Percentiles rank a stretch among this genome's conserved stretches.
Evolutionary conservation across 2,329 filamentous ascomycete species (phyloP).

Genomic region (Gnomoniopsis smithogilvyi): DNA sequence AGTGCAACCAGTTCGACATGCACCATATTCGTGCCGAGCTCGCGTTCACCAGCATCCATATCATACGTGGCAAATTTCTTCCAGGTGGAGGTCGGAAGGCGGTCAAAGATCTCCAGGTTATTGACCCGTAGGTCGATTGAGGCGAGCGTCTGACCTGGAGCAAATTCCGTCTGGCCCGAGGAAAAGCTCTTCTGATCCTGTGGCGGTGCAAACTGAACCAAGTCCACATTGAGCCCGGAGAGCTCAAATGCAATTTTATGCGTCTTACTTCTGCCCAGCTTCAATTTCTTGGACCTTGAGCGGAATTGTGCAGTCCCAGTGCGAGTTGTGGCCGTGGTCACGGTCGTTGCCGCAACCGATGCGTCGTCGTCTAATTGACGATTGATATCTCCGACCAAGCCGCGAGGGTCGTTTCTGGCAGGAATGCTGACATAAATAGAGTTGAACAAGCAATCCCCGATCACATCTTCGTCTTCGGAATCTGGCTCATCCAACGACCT

Average conservation of each 20-base stretch:
- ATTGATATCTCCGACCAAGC: slow-evolving; percentile 82
- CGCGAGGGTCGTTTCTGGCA: slow-evolving; percentile 77
- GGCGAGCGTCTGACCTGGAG: slow-evolving; percentile 72
- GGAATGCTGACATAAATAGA: slow-evolving; percentile 97
- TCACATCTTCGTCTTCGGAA: slow-evolving; percentile 77
- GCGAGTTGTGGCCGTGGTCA: slow-evolving; percentile 55
- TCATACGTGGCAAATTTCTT: slow-evolving; percentile 97
- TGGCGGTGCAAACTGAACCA: slow-evolving; percentile 71
- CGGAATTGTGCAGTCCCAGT: slow-evolving; percentile 39
- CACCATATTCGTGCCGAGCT: slow-evolving; percentile 84
- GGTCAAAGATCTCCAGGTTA: slow-evolving; percentile 88
- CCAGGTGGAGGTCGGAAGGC: slow-evolving; percentile 94
- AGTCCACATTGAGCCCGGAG: slow-evolving; percentile 75
- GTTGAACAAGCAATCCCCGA: slow-evolving; percentile 96
- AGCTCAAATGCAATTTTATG: slow-evolving; percentile 97
- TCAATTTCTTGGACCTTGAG: slow-evolving; percentile 55
- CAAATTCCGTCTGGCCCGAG: slow-evolving; percentile 63
- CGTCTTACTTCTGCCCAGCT: slow-evolving; percentile 77
- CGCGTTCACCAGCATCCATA: slow-evolving; percentile 78
- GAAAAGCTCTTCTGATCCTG: slow-evolving; percentile 33
- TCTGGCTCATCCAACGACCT: slow-evolving; percentile 55
- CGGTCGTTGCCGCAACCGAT: slow-evolving; percentile 75
- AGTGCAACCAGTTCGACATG: slow-evolving; percentile 87
- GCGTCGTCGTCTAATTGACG: slow-evolving; percentile 89
- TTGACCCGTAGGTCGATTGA: slow-evolving; percentile 80